Percentiles rank a stretch among this genome's conserved stretches.
phyloP scores from a whole-genome alignment of 495 filamentous ascomycete species.

The Penicillium tannophilum region DNA sequence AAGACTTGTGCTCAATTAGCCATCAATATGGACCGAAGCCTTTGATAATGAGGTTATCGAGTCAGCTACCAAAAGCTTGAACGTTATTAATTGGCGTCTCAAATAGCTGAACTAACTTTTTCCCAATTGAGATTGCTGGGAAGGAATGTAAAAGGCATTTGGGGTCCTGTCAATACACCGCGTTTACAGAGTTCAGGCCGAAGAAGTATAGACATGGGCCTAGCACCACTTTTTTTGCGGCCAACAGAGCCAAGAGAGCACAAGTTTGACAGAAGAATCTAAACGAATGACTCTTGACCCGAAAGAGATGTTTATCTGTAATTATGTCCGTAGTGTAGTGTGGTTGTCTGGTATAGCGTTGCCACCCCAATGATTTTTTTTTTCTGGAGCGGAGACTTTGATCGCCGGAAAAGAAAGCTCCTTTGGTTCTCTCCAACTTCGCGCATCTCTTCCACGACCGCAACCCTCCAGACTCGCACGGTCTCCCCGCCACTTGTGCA shows the following conservation, averaged over 20 bases:
- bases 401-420: conserved; percentile 40
- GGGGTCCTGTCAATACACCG: neutral
- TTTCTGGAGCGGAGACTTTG: conserved; percentile 32
- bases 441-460: conserved; percentile 27
- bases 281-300: neutral
- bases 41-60: neutral
- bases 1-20: neutral
- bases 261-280: neutral
- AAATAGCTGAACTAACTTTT: neutral
- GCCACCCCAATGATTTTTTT: conserved; percentile 38
- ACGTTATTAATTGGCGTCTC: neutral
- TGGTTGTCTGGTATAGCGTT: conserved; percentile 22
- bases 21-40: neutral
- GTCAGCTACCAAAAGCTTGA: neutral
- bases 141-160: neutral
- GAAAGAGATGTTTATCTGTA: neutral
- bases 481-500: conserved; percentile 15
- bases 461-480: conserved; percentile 15
- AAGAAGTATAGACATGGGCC: neutral
- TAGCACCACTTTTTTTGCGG: neutral
- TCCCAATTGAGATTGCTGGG: neutral
- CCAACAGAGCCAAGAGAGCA: neutral
- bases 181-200: neutral
- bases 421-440: conserved; percentile 35
- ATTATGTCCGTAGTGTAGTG: neutral